Conservation (phyloP, 352 stramenopile genomes). For the Albugo candida region DNA sequence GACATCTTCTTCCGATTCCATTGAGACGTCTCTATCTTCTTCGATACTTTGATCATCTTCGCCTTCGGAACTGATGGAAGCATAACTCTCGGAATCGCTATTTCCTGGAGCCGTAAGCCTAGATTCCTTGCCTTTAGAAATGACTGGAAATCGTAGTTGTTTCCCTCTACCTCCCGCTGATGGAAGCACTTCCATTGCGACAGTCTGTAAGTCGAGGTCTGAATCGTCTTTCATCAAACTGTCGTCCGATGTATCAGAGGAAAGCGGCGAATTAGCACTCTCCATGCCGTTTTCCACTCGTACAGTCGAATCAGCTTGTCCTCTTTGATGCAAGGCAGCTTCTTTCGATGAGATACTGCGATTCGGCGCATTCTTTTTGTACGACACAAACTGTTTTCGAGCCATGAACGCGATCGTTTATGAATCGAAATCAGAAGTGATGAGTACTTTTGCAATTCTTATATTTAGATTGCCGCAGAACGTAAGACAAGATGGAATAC, state of each 20-base stretch:
- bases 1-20: background rate
- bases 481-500: too few relatives aligned
- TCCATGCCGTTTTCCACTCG: slow-evolving; percentile 13
- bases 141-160: slow-evolving; percentile 50
- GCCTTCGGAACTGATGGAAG: slow-evolving; percentile 48
- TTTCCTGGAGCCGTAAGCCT: slow-evolving; percentile 18
- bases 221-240: slow-evolving; percentile 16
- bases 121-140: slow-evolving; percentile 55
- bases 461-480: too few relatives aligned
- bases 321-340: slow-evolving; percentile 35
- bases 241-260: slow-evolving; percentile 16
- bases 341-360: slow-evolving; percentile 69
- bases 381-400: slow-evolving; percentile 71
- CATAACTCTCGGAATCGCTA: slow-evolving; percentile 53
- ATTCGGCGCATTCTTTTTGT: slow-evolving; percentile 72
- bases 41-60: slow-evolving; percentile 12
- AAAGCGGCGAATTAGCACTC: slow-evolving; percentile 9
- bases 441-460: too few relatives aligned
- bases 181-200: slow-evolving; percentile 51
- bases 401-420: slow-evolving; percentile 20
- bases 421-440: too few relatives aligned
- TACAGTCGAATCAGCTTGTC: slow-evolving; percentile 7
- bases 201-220: slow-evolving; percentile 3
- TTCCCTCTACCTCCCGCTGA: slow-evolving; percentile 49
- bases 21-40: slow-evolving; percentile 9